Evolutionary conservation across 2,329 filamentous ascomycete genomes (phyloP).

Genomic region (Colletotrichum endophyticum): DNA sequence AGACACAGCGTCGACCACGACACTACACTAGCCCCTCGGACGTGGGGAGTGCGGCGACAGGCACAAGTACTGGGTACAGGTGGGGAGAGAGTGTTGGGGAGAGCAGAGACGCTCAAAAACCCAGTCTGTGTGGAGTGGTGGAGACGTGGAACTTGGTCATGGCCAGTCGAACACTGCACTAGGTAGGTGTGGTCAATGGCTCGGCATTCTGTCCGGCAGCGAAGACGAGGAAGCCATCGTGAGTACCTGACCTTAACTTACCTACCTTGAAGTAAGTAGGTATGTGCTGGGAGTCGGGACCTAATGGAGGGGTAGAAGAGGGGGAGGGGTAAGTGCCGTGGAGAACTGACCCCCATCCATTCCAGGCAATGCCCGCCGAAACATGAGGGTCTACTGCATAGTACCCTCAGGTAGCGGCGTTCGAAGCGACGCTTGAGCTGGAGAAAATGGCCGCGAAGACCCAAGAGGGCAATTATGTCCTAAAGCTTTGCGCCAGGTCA

Average conservation of each 20-base stretch:
- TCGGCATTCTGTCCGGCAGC: conserved; percentile 15
- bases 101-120: not conserved
- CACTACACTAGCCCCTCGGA: not conserved
- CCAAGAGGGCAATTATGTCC: conserved; percentile 13
- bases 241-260: not conserved
- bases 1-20: not conserved
- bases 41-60: not conserved
- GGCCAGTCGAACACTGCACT: not conserved
- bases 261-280: not conserved
- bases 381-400: not conserved
- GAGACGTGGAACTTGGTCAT: not conserved
- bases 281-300: not conserved
- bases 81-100: not conserved
- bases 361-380: conserved; percentile 13
- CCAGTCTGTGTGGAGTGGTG: not conserved
- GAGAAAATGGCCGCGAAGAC: conserved; percentile 6
- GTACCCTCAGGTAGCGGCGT: not conserved
- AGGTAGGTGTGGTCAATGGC: not conserved
- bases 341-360: conserved; percentile 3
- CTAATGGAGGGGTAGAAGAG: not conserved
- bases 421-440: not conserved
- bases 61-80: not conserved
- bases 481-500: not conserved
- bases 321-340: not conserved
- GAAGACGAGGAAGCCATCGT: not conserved